Evolutionary conservation across 192 early-diverging fungal genomes (phyloP), one percentile per base, ranked within the genome.

Genomic region (Backusella mclennaniae): DNA sequence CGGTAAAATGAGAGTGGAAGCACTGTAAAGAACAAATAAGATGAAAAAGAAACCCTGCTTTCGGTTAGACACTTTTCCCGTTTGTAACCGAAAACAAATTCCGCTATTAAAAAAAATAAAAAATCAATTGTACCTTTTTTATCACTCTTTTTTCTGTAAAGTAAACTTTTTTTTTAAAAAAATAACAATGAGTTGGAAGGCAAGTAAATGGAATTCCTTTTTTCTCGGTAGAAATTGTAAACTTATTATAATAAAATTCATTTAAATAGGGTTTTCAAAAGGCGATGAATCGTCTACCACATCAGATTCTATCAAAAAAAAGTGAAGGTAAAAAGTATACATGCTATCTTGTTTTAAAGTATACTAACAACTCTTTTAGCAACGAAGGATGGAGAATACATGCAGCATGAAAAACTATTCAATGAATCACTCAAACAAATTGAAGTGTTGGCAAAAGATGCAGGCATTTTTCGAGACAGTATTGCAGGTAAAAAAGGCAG

Each of bases 211-310:
- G 39, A 69, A 41, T 69, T 69, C 68, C 35, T 11, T 69, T 69
- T 42, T 41, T n/a, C 9, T 36, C 8, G 11, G 23, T 69, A 69
- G 4, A 19, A 38, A 17, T n/a, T 41, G 6, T 8, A n/a, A 2
- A 8, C 8, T 38, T 14, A 56, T 41, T 3, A 26, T 53, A 29
- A 35, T 59, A 6, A 4, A 42, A 69, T 38, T 69, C 4, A 21
- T n/a, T 44, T 67, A 15, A n/a, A 29, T 35, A 78, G 80, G 80
- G 80, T 19, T 72, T 82, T 17, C 76, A 77, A 82, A 96, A 96
- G 82, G 94, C 94, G 66, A 87, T 96, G 39, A 84, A 87, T 69
- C 87, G 95, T 35, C 88, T 96, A 79, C 95, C 95, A 31, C 91
- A 92, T 67, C 89, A 91, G 80, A 83, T 96, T 63, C 85, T 89